Evolutionary conservation across 2,329 filamentous ascomycete genomes (phyloP).

Genomic region (Cladobotryum mycophilum): DNA sequence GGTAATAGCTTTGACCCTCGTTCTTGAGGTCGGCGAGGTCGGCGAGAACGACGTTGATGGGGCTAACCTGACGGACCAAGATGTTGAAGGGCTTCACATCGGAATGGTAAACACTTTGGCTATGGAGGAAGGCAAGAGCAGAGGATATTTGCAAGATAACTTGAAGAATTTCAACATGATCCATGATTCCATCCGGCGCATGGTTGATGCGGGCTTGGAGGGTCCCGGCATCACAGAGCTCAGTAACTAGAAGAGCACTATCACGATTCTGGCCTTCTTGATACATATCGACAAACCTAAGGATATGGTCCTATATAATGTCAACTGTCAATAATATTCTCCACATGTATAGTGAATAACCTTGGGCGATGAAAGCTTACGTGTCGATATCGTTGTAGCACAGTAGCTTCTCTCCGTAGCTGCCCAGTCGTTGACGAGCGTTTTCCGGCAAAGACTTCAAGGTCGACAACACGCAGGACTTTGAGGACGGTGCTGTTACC

Average conservation of each 20-base stretch:
- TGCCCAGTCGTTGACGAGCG: constrained; percentile 15
- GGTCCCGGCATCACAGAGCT: constrained; percentile 24
- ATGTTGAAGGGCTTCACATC: constrained; percentile 30
- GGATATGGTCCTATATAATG: constrained; percentile 19
- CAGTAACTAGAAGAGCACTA: constrained; percentile 24
- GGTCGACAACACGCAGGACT: constrained; percentile 18
- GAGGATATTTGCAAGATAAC: constrained; percentile 19
- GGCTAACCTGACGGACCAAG: constrained; percentile 21
- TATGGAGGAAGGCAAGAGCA: constrained; percentile 24
- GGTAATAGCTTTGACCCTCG: constrained; percentile 5
- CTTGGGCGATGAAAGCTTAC: constrained; percentile 14
- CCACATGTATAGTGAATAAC: too few relatives aligned
- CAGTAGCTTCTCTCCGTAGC: constrained; percentile 19
- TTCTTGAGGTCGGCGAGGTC: constrained; percentile 26
- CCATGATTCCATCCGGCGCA: constrained; percentile 14
- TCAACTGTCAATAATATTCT: background rate
- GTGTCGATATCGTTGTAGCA: constrained; percentile 19
- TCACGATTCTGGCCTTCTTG: constrained; percentile 14
- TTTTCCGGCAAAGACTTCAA: constrained; percentile 25
- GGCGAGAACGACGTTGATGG: constrained; percentile 24
- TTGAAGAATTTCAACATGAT: constrained; percentile 14
- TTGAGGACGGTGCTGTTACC: constrained; percentile 25
- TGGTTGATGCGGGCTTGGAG: constrained; percentile 22
- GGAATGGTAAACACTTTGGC: constrained; percentile 18
- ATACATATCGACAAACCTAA: constrained; percentile 23